phyloP scores from a whole-genome alignment of 1,139 yeast genomes.

The Sugiyamaella grinbergsii region DNA sequence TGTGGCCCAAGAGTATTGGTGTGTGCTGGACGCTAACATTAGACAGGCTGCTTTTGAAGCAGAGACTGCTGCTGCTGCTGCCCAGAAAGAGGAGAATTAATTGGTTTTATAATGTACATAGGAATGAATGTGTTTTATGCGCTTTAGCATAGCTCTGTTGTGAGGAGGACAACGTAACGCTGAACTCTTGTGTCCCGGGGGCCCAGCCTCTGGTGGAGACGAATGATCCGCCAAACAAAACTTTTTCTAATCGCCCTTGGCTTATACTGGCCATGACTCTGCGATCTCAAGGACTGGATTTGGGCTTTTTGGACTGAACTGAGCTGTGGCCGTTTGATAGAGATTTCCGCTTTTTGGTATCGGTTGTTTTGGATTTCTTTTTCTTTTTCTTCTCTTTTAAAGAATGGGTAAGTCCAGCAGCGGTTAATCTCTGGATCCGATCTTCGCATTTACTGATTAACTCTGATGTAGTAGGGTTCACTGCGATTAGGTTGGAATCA shows the following conservation, averaged over 20 bases:
- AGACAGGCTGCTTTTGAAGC: slow-evolving; percentile 19
- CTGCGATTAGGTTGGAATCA: slow-evolving; percentile 43
- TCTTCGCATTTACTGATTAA: slow-evolving; percentile 39
- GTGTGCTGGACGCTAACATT: slow-evolving; percentile 23
- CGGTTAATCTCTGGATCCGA: slow-evolving; percentile 45
- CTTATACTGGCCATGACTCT: no score
- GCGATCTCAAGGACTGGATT: slow-evolving; percentile 6
- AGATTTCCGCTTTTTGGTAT: slow-evolving; percentile 10
- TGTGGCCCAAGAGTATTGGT: no score
- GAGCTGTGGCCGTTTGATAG: background rate
- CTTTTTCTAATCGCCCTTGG: no score
- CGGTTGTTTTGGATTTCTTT: slow-evolving; percentile 25
- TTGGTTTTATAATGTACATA: slow-evolving; percentile 7
- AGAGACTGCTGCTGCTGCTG: slow-evolving; percentile 16
- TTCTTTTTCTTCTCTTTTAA: slow-evolving; percentile 45
- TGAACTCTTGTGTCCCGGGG: no score
- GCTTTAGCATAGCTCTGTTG: background rate
- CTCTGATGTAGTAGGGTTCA: slow-evolving; percentile 43
- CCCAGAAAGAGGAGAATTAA: slow-evolving; percentile 16
- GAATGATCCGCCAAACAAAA: no score
- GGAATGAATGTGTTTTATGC: background rate
- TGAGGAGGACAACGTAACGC: no score
- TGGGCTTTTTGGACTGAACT: slow-evolving; percentile 1
- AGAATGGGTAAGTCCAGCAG: slow-evolving; percentile 52
- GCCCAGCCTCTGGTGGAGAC: no score